Base-by-base conservation (phyloP, 768 basidiomycete species). In the Chalciporus piperatus region DNA sequence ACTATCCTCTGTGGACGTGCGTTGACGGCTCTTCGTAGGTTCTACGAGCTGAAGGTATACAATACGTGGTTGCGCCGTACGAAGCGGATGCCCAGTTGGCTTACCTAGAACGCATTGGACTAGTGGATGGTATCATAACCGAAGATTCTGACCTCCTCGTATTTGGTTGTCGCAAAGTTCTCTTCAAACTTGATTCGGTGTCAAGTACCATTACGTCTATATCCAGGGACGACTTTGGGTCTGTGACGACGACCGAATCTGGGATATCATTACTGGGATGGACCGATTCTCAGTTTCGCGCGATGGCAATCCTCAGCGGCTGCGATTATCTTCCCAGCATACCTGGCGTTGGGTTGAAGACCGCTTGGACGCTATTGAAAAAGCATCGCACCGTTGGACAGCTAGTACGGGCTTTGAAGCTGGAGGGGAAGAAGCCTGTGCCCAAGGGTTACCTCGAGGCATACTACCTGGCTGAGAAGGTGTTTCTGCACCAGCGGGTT, bases 91-190 rank as follows among this genome's bases (percentile, higher is more conserved):
- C 97, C 1, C 97, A 99, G 68, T 80, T 99, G 50, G 88, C 92
- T 41, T 98, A 88, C 70, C 80, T 99, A 40, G 97, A 98, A 64
- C 82, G 81, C 44, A 68, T 75, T 39, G 92, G 92, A 16, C 61
- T 89, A 30, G 90, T 93, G 37, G 87, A 95, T 65, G 97, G 85
- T 3, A 87, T 99, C 67, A 80, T 99, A 59, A 98, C 97, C 2
- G 97, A 99, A 71, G 97, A 98, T 71, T 98, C 95, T 0, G 97
- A 99, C 69, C 77, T 99, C 25, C 85, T 98, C 52, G 95, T 99
- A 43, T 98, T 97, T 63, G 97, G 96, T n/a, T 96, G 93, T 71
- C 79, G 79, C 58, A 85, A 80, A 47, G 93, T 97, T 11, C 80
- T 97, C n/a, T 92, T 91, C 79, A 98, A 98, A 70, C 77, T 98